Evolutionary conservation across 2,329 filamentous ascomycete species (phyloP), one percentile per base, ranked within the genome.

Genomic region (Fusarium zealandicum): DNA sequence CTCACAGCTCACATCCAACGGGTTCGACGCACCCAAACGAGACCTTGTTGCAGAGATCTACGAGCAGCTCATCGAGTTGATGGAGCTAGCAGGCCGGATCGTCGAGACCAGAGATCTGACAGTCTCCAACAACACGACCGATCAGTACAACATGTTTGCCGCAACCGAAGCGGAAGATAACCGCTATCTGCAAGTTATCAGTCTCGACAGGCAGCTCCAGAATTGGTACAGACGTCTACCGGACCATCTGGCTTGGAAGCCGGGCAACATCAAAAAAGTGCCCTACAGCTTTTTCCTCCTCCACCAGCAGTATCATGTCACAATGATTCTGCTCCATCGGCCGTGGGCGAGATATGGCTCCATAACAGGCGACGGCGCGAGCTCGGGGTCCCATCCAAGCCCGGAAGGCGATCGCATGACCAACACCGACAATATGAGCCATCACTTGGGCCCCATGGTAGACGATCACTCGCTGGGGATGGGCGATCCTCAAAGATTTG

Each of bases 231-330:
- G 78, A 8, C 72, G 79, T 8, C 70, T 84, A 4, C 81, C 81
- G 0, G 79, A 80, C 8, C 72, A 77, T 41, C 73, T 72, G 64
- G 75, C 63, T 18, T 85, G 69, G 81, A 81, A 74, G 67, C 79
- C 70, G 65, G 77, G 69, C 70, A 83, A 72, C 74, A 82, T 70
- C 74, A 81, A 76, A 70, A 75, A 63, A 49, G 84, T 70, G 27
- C 80, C 64, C 57, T 79, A 73, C 75, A 79, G 70, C 67, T 87
- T 75, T 72, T 83, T 83, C 63, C 64, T 83, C 8, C 69, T 83
- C 8, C 81, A 83, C 55, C 81, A 83, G 64, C 81, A 83, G 61
- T 84, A 83, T 50, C 81, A 83, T 45, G 76, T 77, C 10, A 77
- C 75, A 41, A 74, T 82, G 68, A 82, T 83, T 42, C 68, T 83